Evolutionary conservation across 768 basidiomycete species (phyloP).

Genomic region (Lactarius sanguifluus): DNA sequence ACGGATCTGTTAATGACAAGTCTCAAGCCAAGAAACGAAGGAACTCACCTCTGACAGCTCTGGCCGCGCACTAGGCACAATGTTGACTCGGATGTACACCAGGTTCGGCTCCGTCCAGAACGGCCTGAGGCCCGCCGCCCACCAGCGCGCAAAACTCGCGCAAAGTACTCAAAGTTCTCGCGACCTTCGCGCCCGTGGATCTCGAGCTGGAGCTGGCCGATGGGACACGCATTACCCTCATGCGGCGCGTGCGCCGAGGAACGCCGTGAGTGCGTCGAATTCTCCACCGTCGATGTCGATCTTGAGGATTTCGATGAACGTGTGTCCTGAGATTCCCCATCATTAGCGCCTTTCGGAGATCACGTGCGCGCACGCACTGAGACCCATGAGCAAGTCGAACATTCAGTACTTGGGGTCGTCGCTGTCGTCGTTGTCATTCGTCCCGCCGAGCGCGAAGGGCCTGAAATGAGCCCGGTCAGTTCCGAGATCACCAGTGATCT

Average conservation of each 20-base stretch:
- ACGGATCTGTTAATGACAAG: neutral
- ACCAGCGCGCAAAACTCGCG: slow-evolving; percentile 63
- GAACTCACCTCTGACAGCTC: no score
- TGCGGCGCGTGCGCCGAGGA: slow-evolving; percentile 42
- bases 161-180: slow-evolving; percentile 49
- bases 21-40: no score
- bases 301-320: slow-evolving; percentile 68
- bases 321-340: slow-evolving; percentile 45
- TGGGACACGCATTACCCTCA: slow-evolving; percentile 43
- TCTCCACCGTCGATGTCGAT: slow-evolving; percentile 71
- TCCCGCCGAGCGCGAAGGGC: slow-evolving; percentile 37
- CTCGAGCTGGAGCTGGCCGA: slow-evolving; percentile 71
- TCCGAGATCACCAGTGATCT: slow-evolving; percentile 38
- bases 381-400: slow-evolving; percentile 58
- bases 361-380: slow-evolving; percentile 43
- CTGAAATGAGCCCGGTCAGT: slow-evolving; percentile 46
- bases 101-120: slow-evolving; percentile 30
- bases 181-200: slow-evolving; percentile 47
- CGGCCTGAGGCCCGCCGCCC: slow-evolving; percentile 63
- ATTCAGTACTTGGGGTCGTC: slow-evolving; percentile 59
- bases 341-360: neutral
- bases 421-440: slow-evolving; percentile 46
- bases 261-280: slow-evolving; percentile 54
- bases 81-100: no score
- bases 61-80: no score